Evolutionary conservation across 371 early-diverging fungal species (phyloP).

Genomic region (Mortierella sp.): DNA sequence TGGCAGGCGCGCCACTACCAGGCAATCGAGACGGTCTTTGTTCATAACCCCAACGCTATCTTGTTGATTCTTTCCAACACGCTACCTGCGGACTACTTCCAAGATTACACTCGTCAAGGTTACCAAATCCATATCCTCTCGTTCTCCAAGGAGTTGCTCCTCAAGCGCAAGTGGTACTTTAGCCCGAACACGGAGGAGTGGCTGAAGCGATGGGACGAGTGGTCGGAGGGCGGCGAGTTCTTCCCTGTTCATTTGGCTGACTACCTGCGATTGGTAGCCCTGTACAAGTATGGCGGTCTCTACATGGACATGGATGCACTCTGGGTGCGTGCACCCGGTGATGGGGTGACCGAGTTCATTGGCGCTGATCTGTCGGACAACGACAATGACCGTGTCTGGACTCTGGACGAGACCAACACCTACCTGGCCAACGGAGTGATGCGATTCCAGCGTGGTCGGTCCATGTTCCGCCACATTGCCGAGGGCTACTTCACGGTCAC

Average conservation of each 20-base stretch:
- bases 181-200: conserved; percentile 73
- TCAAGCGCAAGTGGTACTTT: conserved; percentile 74
- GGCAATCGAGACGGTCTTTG: conserved; percentile 74
- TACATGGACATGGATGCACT: conserved; percentile 82
- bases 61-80: conserved; percentile 74
- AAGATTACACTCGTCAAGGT: conserved; percentile 66
- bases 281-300: conserved; percentile 78
- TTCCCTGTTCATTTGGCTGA: conserved; percentile 75
- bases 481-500: conserved; percentile 67
- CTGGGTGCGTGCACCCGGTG: conserved; percentile 73
- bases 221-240: conserved; percentile 64
- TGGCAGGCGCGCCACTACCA: conserved; percentile 75
- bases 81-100: conserved; percentile 66
- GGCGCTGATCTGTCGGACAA: conserved; percentile 70
- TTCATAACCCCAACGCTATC: conserved; percentile 73
- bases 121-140: conserved; percentile 72
- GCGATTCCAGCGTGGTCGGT: conserved; percentile 75
- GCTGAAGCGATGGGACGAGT: conserved; percentile 70
- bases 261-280: conserved; percentile 66
- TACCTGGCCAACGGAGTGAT: conserved; percentile 75
- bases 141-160: conserved; percentile 68
- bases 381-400: conserved; percentile 67
- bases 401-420: conserved; percentile 69
- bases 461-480: conserved; percentile 72
- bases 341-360: conserved; percentile 70